phyloP scores from a whole-genome alignment of 768 basidiomycete genomes.

The Kwoniella sp. region DNA sequence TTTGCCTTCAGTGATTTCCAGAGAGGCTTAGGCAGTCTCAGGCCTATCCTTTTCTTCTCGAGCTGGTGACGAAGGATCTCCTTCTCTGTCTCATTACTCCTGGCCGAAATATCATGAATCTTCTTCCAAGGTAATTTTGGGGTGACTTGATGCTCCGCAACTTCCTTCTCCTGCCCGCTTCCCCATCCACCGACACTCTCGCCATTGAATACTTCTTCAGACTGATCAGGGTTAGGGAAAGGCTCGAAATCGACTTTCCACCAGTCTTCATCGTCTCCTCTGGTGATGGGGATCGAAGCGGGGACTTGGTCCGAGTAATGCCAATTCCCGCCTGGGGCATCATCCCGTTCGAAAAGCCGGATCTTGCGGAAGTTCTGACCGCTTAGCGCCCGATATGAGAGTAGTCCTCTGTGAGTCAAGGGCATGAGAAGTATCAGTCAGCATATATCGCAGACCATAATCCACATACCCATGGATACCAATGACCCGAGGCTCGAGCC shows the following conservation, averaged over 20 bases:
- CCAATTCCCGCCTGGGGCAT: slow-evolving; percentile 37
- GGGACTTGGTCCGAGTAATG: slow-evolving; percentile 29
- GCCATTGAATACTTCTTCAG: too few species aligned
- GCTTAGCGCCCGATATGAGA: slow-evolving; percentile 15
- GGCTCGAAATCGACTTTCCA: slow-evolving; percentile 28
- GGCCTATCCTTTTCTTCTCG: slow-evolving; percentile 12
- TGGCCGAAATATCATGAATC: slow-evolving; percentile 1
- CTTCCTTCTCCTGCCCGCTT: too few species aligned
- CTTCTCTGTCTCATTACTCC: background rate
- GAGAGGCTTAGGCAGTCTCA: slow-evolving; percentile 27
- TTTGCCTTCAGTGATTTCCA: slow-evolving; percentile 28
- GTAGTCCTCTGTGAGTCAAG: slow-evolving; percentile 7
- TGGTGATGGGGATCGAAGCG: slow-evolving; percentile 13
- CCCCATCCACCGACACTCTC: too few species aligned
- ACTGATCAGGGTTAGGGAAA: background rate
- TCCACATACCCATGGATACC: too few species aligned
- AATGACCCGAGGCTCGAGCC: too few species aligned
- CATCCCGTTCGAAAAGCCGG: slow-evolving; percentile 35
- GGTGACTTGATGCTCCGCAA: too few species aligned
- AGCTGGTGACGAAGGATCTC: background rate
- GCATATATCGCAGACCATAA: too few species aligned
- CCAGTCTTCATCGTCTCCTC: slow-evolving; percentile 16
- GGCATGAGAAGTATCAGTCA: background rate
- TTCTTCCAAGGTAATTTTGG: background rate
- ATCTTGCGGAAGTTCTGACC: slow-evolving; percentile 11